phyloP scores from a whole-genome alignment of 495 filamentous ascomycete genomes.

The Aspergillus homomorphus region DNA sequence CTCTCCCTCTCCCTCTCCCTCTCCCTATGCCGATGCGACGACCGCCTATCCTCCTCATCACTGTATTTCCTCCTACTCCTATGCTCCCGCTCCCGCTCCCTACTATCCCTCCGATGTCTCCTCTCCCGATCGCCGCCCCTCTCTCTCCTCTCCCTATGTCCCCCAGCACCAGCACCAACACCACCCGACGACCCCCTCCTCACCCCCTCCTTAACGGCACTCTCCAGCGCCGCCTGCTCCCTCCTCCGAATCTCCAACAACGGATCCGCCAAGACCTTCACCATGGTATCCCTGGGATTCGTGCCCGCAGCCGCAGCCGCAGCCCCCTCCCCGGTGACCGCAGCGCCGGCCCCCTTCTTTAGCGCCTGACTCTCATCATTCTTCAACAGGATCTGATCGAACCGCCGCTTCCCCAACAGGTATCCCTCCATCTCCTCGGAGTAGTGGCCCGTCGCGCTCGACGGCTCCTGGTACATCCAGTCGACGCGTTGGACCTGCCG shows the following conservation, averaged over 20 bases:
- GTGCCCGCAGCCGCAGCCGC: slow-evolving; percentile 59
- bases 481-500: slow-evolving; percentile 77
- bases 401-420: slow-evolving; percentile 83
- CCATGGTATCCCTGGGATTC: slow-evolving; percentile 69
- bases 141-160: slow-evolving; percentile 18
- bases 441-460: slow-evolving; percentile 72
- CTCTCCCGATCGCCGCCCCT: slow-evolving; percentile 23
- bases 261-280: slow-evolving; percentile 86
- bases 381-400: slow-evolving; percentile 80
- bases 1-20: slow-evolving; percentile 27
- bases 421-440: slow-evolving; percentile 94
- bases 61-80: slow-evolving; percentile 7
- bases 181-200: slow-evolving; percentile 31
- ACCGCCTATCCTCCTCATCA: slow-evolving; percentile 9
- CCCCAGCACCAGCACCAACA: background rate
- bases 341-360: slow-evolving; percentile 70
- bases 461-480: slow-evolving; percentile 95
- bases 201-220: slow-evolving; percentile 79
- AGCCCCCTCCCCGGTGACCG: slow-evolving; percentile 56
- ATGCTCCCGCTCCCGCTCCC: slow-evolving; percentile 26
- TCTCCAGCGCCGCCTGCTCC: slow-evolving; percentile 88
- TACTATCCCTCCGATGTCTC: slow-evolving; percentile 29
- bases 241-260: slow-evolving; percentile 87
- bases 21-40: slow-evolving; percentile 34
- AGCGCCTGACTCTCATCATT: slow-evolving; percentile 76